Conservation (phyloP, 2,329 filamentous ascomycete genomes). For the Lachnellula subtilissima region DNA sequence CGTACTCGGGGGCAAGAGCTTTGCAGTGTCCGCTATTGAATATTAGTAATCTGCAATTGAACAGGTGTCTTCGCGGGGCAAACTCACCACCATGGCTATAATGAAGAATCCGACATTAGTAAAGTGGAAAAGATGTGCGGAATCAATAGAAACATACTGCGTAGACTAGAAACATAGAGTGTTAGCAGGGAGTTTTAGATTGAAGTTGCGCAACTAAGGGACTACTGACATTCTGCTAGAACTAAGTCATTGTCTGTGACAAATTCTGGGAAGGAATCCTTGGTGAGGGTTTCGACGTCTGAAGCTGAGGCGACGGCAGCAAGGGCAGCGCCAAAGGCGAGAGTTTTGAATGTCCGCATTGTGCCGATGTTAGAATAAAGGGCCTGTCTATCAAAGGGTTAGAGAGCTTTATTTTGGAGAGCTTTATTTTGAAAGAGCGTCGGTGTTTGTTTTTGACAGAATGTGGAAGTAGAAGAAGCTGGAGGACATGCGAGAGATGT, state of each 20-base stretch:
- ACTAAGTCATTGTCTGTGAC: constrained; percentile 82
- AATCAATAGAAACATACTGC: constrained; percentile 71
- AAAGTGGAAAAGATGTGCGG: constrained; percentile 12
- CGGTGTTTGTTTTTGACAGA: constrained; percentile 7
- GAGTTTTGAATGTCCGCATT: constrained; percentile 30
- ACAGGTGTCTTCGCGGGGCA: constrained; percentile 15
- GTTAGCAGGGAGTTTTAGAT: constrained; percentile 15
- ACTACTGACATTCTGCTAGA: constrained; percentile 81
- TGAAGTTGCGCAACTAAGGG: not conserved
- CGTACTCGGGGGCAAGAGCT: constrained; percentile 89
- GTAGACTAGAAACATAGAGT: constrained; percentile 57
- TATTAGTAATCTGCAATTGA: constrained; percentile 24
- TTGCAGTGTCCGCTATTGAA: constrained; percentile 77
- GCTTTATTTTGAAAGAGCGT: not conserved
- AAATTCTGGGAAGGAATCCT: constrained; percentile 83
- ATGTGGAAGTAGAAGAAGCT: not conserved
- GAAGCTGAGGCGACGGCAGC: constrained; percentile 61
- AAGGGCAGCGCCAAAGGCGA: constrained; percentile 29
- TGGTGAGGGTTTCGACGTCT: constrained; percentile 80
- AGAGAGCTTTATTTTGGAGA: not conserved
- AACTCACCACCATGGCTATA: constrained; percentile 35
- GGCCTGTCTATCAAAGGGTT: constrained; percentile 11
- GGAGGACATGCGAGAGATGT: not conserved
- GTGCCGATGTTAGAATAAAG: constrained; percentile 8
- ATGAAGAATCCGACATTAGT: constrained; percentile 21